A percentile compares a stretch with the other conserved stretches of the same genome.
Evolutionary conservation across 139 green algal species (phyloP).

Genomic region (Closterium sp.): DNA sequence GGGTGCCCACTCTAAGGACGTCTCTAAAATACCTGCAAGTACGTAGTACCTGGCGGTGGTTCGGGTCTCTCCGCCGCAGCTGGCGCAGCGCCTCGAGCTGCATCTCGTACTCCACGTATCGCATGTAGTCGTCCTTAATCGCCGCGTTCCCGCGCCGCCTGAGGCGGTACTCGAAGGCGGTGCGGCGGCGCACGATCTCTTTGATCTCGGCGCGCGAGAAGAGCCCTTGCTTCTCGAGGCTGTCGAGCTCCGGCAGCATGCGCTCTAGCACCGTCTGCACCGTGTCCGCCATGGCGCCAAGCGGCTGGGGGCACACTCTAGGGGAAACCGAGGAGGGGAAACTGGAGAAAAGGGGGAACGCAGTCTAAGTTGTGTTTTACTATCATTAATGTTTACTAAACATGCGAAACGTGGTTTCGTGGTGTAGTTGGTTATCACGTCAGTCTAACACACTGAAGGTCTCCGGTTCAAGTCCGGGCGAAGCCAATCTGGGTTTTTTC

Average conservation of each 20-base stretch:
- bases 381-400: too few relatives aligned
- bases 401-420: background rate
- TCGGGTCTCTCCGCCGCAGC: conserved; percentile 43
- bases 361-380: too few relatives aligned
- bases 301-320: too few relatives aligned
- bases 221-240: conserved; percentile 79
- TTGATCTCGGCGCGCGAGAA: conserved; percentile 80
- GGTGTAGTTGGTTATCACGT: background rate
- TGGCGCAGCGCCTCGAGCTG: conserved; percentile 48
- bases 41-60: background rate
- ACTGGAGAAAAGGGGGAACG: too few relatives aligned
- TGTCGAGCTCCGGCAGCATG: conserved; percentile 94
- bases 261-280: conserved; percentile 86
- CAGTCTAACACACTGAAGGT: background rate
- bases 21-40: too few relatives aligned
- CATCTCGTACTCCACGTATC: conserved; percentile 57
- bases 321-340: too few relatives aligned
- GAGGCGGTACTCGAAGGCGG: conserved; percentile 85
- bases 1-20: too few relatives aligned
- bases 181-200: conserved; percentile 56
- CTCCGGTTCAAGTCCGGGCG: background rate
- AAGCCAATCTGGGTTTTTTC: background rate
- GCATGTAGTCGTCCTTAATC: conserved; percentile 74
- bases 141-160: conserved; percentile 65
- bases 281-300: conserved; percentile 69